Conservation (phyloP, 2,329 filamentous ascomycete species). For the Trichophyton schoenleinii region DNA sequence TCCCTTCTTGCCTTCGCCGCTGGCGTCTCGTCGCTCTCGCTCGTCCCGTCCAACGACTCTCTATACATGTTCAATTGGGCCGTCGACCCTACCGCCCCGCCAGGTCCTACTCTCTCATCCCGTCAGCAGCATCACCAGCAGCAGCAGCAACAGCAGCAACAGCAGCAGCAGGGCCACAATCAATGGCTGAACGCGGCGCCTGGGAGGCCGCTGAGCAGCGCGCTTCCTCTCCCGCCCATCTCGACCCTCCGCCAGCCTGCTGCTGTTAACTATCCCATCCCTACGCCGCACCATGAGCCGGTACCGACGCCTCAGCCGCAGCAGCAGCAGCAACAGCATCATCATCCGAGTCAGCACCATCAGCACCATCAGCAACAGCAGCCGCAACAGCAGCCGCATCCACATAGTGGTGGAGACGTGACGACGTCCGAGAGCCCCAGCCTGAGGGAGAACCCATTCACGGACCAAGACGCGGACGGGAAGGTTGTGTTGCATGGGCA, state of each 20-base stretch:
- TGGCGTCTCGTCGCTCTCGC: neutral
- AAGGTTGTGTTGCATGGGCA: constrained; percentile 6
- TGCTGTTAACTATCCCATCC: constrained; percentile 1
- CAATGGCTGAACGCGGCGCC: constrained; percentile 5
- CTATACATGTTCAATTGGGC: constrained; percentile 11
- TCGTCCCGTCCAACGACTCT: neutral
- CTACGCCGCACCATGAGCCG: constrained; percentile 1
- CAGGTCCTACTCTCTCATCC: constrained; percentile 12
- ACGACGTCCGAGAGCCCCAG: neutral
- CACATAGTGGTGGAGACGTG: neutral
- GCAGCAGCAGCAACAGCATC: neutral
- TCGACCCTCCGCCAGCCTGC: constrained; percentile 5
- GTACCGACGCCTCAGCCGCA: neutral
- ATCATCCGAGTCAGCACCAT: neutral
- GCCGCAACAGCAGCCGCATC: neutral
- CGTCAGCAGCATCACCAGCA: constrained; percentile 15
- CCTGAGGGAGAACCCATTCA: constrained; percentile 2
- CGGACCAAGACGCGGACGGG: constrained; percentile 1
- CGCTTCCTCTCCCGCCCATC: constrained; percentile 5
- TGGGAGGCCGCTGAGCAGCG: neutral
- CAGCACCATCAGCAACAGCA: neutral
- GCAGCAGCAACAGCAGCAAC: constrained; percentile 1
- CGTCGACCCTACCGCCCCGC: constrained; percentile 9
- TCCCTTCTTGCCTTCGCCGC: neutral
- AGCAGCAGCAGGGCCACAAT: constrained; percentile 3